Percentiles rank a stretch among this genome's conserved stretches.
These are phyloP conservation scores for Tetrapyrgos nigripes DNA, from an alignment of 1,284 basidiomycete species.

Conservation along the genomic window DNA sequence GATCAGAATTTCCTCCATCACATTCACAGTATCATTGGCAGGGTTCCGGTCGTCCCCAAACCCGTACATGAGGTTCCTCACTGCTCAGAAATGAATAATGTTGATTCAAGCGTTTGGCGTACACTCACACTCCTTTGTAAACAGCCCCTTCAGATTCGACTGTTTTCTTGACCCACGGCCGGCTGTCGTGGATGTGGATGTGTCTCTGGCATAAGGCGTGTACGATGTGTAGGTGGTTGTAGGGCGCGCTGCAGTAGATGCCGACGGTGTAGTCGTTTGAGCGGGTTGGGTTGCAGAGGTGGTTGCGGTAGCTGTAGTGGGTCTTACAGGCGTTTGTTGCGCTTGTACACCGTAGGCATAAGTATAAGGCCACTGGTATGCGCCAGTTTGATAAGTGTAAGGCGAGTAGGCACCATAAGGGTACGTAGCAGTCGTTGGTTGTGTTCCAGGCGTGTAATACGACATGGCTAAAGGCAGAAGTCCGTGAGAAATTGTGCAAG, in stretches of 20 bases:
- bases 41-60: constrained; percentile 93
- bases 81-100: constrained; percentile 43
- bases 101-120: constrained; percentile 3
- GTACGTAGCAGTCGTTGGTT: constrained; percentile 54
- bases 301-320: constrained; percentile 35
- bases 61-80: constrained; percentile 92
- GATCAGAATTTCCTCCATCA: constrained; percentile 94
- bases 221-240: constrained; percentile 57
- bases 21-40: constrained; percentile 84
- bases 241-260: constrained; percentile 23
- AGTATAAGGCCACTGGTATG: constrained; percentile 66
- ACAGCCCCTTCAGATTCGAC: constrained; percentile 72
- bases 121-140: constrained; percentile 78
- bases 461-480: no score
- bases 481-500: no score
- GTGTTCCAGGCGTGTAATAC: constrained; percentile 16
- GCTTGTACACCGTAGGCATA: constrained; percentile 60
- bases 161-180: constrained; percentile 60
- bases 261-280: constrained; percentile 20
- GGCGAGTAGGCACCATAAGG: constrained; percentile 54
- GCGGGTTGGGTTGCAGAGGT: constrained; percentile 19
- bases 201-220: constrained; percentile 61
- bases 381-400: constrained; percentile 26
- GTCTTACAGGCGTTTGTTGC: constrained; percentile 36
- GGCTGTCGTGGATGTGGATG: constrained; percentile 43